Evolutionary conservation across 225 moss, liverwort and hornwort species (phyloP).

Genomic region (Pseudisothecium myosuroides): DNA sequence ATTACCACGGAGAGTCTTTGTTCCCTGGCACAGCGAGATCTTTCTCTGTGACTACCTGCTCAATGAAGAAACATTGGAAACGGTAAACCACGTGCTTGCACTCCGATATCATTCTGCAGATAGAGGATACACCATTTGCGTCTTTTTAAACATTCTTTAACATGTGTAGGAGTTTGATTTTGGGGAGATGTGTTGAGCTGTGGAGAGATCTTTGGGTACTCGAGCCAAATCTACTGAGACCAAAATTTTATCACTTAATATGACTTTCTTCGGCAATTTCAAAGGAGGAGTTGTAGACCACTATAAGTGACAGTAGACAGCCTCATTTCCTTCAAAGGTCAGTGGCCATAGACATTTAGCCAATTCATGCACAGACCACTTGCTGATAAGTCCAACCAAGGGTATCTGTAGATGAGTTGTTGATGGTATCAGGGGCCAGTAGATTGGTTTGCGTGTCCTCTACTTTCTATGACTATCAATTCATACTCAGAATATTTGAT

Average conservation of each 20-base stretch:
- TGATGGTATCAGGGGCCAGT: too few relatives aligned
- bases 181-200: background rate
- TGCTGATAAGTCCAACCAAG: background rate
- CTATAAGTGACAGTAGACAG: background rate
- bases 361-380: background rate
- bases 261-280: background rate
- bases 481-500: background rate
- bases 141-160: background rate
- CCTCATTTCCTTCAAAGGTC: background rate
- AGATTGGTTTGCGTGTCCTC: background rate
- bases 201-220: background rate
- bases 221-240: too few relatives aligned
- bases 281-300: background rate
- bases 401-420: background rate
- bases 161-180: background rate
- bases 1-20: slow-evolving; percentile 70
- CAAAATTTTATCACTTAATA: background rate
- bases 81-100: background rate
- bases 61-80: slow-evolving; percentile 61
- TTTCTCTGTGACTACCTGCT: slow-evolving; percentile 82
- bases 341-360: background rate
- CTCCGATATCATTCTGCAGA: background rate
- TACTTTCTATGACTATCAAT: background rate
- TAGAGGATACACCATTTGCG: background rate
- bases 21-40: slow-evolving; percentile 64